A percentile compares a stretch with the other conserved stretches of the same genome.
Conservation (phyloP, 2,329 filamentous ascomycete species). For the Dothideomycetes sp. region DNA sequence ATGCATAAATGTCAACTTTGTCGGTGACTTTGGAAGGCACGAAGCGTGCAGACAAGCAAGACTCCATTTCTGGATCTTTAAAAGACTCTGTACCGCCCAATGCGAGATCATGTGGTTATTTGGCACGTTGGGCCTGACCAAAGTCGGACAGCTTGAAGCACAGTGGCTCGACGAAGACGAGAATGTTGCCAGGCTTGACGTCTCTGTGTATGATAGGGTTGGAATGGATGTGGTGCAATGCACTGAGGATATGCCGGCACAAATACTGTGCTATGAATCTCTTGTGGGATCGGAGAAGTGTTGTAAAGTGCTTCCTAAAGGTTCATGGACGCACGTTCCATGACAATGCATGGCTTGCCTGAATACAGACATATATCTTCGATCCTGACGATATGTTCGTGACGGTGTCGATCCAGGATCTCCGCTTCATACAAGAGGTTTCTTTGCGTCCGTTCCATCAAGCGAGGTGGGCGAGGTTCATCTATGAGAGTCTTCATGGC, state of each 20-base stretch:
- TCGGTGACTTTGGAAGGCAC: too few species aligned
- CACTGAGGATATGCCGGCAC: slow-evolving; percentile 1
- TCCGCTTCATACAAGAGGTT: neutral
- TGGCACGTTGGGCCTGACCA: neutral
- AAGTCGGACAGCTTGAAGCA: slow-evolving; percentile 5
- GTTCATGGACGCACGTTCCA: neutral
- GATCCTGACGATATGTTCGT: neutral
- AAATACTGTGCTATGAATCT: neutral
- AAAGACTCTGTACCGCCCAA: neutral
- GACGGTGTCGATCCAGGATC: neutral
- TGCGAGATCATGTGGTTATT: neutral
- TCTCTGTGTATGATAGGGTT: slow-evolving; percentile 4
- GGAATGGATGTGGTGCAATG: slow-evolving; percentile 3
- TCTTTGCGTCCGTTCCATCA: neutral
- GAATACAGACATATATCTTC: neutral
- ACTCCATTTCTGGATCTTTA: neutral
- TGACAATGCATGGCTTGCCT: neutral
- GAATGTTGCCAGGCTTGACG: slow-evolving; percentile 7
- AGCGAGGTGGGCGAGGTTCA: neutral
- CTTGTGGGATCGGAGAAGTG: neutral
- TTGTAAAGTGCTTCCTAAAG: neutral
- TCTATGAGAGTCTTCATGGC: slow-evolving; percentile 2
- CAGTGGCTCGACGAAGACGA: slow-evolving; percentile 1
- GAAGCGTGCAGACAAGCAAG: too few species aligned
- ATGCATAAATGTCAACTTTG: neutral